Conservation (phyloP, 306 rosid species). For the Lotus japonicus region DNA sequence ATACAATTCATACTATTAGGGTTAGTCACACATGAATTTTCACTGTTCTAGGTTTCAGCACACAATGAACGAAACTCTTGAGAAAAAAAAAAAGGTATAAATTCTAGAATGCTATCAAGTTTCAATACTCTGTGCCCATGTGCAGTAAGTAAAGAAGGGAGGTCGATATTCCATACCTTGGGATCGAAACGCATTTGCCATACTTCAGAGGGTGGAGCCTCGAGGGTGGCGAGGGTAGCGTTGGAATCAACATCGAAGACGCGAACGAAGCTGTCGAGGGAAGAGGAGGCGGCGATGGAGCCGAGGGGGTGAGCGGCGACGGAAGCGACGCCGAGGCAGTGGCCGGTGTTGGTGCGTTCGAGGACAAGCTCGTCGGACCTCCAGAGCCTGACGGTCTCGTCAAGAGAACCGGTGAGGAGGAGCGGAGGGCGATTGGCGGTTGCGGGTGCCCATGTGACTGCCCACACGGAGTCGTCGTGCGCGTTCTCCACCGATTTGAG, state of each 20-base stretch:
- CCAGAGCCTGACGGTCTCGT: slow-evolving; percentile 93
- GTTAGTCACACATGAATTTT: neutral
- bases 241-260: slow-evolving; percentile 89
- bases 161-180: slow-evolving; percentile 33
- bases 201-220: slow-evolving; percentile 97
- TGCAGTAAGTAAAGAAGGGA: neutral
- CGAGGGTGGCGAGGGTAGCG: slow-evolving; percentile 78
- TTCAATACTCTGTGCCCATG: neutral
- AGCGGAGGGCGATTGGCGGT: slow-evolving; percentile 65
- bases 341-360: slow-evolving; percentile 77
- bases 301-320: slow-evolving; percentile 94
- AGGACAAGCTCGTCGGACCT: slow-evolving; percentile 69
- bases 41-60: slow-evolving; percentile 2
- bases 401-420: slow-evolving; percentile 87
- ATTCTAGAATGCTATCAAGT: neutral
- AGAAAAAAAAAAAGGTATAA: neutral
- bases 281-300: slow-evolving; percentile 79
- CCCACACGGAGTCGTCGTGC: slow-evolving; percentile 95
- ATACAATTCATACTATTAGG: neutral
- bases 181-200: slow-evolving; percentile 97
- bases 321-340: slow-evolving; percentile 93
- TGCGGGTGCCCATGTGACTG: slow-evolving; percentile 85
- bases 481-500: slow-evolving; percentile 77
- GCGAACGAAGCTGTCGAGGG: slow-evolving; percentile 89
- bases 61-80: neutral